These are phyloP conservation scores for Cryphonectria japonica DNA, from an alignment of 2,329 filamentous ascomycete genomes.

Conservation along the genomic window DNA sequence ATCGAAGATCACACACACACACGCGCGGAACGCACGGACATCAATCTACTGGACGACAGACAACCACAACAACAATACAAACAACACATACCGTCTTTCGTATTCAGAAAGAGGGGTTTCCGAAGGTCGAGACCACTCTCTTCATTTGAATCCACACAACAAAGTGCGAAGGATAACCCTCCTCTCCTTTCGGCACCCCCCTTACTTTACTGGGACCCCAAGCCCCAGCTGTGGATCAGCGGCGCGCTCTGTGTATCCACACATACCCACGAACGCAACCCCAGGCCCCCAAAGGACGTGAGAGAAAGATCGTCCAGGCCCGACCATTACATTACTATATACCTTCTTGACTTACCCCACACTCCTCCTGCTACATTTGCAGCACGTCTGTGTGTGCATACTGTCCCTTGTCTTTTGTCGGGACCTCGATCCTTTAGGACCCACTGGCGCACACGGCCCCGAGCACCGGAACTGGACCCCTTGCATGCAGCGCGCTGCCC, in stretches of 20 bases:
- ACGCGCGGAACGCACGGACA: conserved; percentile 1
- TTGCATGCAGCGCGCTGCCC: conserved; percentile 4
- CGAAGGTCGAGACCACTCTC: not conserved
- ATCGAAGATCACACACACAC: conserved; percentile 7
- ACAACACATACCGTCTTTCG: not conserved
- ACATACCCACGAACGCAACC: not conserved
- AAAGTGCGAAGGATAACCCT: not conserved
- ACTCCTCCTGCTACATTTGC: not conserved
- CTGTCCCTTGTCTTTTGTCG: not conserved
- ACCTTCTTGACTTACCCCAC: not conserved
- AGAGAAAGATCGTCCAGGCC: not conserved
- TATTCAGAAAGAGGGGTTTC: not conserved
- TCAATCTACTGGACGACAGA: not conserved
- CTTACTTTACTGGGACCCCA: not conserved
- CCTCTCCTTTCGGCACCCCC: not conserved
- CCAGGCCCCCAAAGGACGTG: not conserved
- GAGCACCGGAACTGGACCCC: not conserved
- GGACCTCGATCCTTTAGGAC: not conserved
- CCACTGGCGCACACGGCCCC: not conserved
- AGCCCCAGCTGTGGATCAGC: not conserved
- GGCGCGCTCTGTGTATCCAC: not conserved
- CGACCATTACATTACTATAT: not conserved
- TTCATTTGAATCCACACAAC: not conserved
- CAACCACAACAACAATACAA: not conserved
- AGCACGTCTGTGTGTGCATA: not conserved